Conservation (phyloP, 2,329 filamentous ascomycete species). For the Xylaria arbuscula region DNA sequence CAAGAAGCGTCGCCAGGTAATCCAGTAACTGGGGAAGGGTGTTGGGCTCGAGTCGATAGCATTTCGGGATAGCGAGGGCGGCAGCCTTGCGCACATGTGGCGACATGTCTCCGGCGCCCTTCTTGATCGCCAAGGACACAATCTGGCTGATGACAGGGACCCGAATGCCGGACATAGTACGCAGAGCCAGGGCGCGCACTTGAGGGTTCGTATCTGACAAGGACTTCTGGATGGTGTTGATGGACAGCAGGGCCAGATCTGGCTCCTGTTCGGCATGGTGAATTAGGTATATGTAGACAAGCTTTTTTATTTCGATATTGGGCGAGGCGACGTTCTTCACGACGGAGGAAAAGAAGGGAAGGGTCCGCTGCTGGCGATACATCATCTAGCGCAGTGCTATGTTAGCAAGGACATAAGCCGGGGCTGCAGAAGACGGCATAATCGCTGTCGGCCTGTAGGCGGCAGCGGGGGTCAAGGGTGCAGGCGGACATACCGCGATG, state of each 20-base stretch:
- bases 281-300: slow-evolving; percentile 98
- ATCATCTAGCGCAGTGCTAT: slow-evolving; percentile 75
- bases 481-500: slow-evolving; percentile 74
- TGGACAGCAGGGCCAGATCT: slow-evolving; percentile 92
- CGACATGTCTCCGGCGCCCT: slow-evolving; percentile 93
- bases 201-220: slow-evolving; percentile 92
- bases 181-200: slow-evolving; percentile 88
- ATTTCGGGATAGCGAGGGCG: slow-evolving; percentile 94
- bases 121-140: slow-evolving; percentile 94
- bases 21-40: slow-evolving; percentile 88
- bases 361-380: slow-evolving; percentile 87
- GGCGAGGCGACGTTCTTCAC: slow-evolving; percentile 98
- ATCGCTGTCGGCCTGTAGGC: background rate
- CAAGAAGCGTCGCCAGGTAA: slow-evolving; percentile 80
- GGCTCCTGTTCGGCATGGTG: slow-evolving; percentile 97
- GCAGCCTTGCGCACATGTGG: slow-evolving; percentile 92
- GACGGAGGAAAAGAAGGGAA: slow-evolving; percentile 95
- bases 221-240: slow-evolving; percentile 99
- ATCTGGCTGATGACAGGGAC: slow-evolving; percentile 98
- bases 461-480: background rate
- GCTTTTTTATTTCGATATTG: slow-evolving; percentile 94
- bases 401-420: slow-evolving; percentile 25
- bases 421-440: background rate
- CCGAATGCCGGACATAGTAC: slow-evolving; percentile 97
- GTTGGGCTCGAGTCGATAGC: slow-evolving; percentile 87